Evolutionary conservation across 345 rosid species (phyloP), one percentile per base, ranked within the genome.

Genomic region (Mallotus nudiflorus): DNA sequence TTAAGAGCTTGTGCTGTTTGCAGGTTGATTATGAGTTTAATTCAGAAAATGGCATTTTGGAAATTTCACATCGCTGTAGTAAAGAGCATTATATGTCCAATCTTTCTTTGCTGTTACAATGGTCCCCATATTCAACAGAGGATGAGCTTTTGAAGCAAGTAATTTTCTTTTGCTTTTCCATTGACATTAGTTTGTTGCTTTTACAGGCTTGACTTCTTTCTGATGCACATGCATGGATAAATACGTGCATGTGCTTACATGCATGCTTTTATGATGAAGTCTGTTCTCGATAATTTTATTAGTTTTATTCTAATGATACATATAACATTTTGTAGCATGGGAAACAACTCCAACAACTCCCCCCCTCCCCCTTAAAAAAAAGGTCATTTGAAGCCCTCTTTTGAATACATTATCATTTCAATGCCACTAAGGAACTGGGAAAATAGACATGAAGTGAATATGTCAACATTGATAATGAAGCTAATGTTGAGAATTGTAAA

Each of bases 91-190:
- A 73, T 71, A 72, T 9, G 39, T 73, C 89, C 27, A 94, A 84
- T 80, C 91, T 91, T 74, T 87, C 96, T 66, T 67, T 87, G 80
- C 67, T 95, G 58, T 77, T 90, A 77, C 81, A 77, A 61, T 95
- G 99, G 99, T 92, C 99, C 66, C 99, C 97, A 22, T 92, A 81
- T 85, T 84, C 90, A 46, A 87, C 91, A 59, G 96, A 95, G 77
- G 82, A 78, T 25, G 97, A 91, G 75, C 99, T 95, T 85, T 73
- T 95, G 78, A 83, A 88, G 84, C 99, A 92, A 83, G 99, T 83
- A 83, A 76, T 81, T 45, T 77, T 54, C 53, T 20, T 53, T 18
- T 33, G 3, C 37, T 6, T 33, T 33, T 33, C 37, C 37, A 33
- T 35, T 20, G 27, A 51, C 29, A 29, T 66, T 40, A 37, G n/a